Conservation (phyloP, 140 eudicot species). For the Anethum foeniculum region DNA sequence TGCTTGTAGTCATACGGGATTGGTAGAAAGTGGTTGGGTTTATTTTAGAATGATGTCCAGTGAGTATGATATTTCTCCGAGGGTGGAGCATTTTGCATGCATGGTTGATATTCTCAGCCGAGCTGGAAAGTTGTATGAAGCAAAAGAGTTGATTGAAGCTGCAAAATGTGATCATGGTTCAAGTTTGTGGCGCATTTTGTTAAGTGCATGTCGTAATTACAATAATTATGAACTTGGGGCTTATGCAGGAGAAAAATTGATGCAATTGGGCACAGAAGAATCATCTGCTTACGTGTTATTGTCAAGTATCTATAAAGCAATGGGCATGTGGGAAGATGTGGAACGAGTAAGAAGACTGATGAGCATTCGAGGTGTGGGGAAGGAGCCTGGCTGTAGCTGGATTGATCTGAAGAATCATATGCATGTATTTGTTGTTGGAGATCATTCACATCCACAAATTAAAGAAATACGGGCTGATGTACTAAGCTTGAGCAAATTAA, state of each 20-base stretch:
- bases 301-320: slow-evolving; percentile 46
- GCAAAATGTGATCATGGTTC: slow-evolving; percentile 46
- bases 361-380: slow-evolving; percentile 44
- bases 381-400: slow-evolving; percentile 75
- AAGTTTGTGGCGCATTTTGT: slow-evolving; percentile 48
- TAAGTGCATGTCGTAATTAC: slow-evolving; percentile 57
- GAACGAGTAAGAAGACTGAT: slow-evolving; percentile 43
- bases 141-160: slow-evolving; percentile 54
- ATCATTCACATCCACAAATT: slow-evolving; percentile 47
- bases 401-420: slow-evolving; percentile 50
- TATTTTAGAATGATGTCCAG: slow-evolving; percentile 43
- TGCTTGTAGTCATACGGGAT: slow-evolving; percentile 58
- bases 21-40: slow-evolving; percentile 39
- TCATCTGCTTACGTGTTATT: slow-evolving; percentile 54
- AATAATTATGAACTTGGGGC: slow-evolving; percentile 52
- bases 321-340: slow-evolving; percentile 44
- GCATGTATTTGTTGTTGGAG: slow-evolving; percentile 69
- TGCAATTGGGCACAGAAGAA: slow-evolving; percentile 53
- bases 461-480: slow-evolving; percentile 38
- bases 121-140: slow-evolving; percentile 49
- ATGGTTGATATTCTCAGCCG: slow-evolving; percentile 63
- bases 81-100: slow-evolving; percentile 51
- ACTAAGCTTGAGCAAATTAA: slow-evolving; percentile 30
- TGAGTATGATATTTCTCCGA: slow-evolving; percentile 32
- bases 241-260: slow-evolving; percentile 60